phyloP scores from a whole-genome alignment of 768 basidiomycete species.

The Lentinula raphanica region DNA sequence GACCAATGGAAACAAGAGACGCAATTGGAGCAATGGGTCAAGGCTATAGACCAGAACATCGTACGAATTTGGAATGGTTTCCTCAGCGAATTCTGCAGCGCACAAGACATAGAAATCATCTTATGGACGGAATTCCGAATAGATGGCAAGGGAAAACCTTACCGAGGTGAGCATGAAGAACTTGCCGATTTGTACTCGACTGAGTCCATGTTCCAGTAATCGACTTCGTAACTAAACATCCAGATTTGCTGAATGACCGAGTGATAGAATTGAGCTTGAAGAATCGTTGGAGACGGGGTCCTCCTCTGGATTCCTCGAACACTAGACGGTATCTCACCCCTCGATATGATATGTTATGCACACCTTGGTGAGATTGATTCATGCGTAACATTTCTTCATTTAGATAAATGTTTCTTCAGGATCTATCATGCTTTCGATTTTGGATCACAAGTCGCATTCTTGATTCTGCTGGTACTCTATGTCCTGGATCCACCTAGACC shows the following conservation, averaged over 20 bases:
- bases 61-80: constrained; percentile 36
- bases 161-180: constrained; percentile 25
- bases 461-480: constrained; percentile 37
- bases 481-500: constrained; percentile 36
- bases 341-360: constrained; percentile 34
- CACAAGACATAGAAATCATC: constrained; percentile 38
- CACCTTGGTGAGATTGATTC: constrained; percentile 37
- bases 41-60: constrained; percentile 29
- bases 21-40: constrained; percentile 17
- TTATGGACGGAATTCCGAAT: constrained; percentile 44
- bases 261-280: constrained; percentile 33
- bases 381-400: background rate
- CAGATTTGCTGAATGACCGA: constrained; percentile 35
- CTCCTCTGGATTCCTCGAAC: background rate
- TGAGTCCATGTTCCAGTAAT: constrained; percentile 27
- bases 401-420: constrained; percentile 20
- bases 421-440: constrained; percentile 41
- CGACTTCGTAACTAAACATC: constrained; percentile 29
- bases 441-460: constrained; percentile 30
- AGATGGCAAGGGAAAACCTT: constrained; percentile 13
- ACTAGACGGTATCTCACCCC: constrained; percentile 9
- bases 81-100: constrained; percentile 32
- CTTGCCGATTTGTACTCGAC: background rate
- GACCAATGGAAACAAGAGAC: constrained; percentile 34
- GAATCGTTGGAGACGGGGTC: constrained; percentile 35